A percentile compares a stretch with the other conserved stretches of the same genome.
Evolutionary conservation across 2,329 filamentous ascomycete species (phyloP).

Genomic region (Westerdykella ornata): DNA sequence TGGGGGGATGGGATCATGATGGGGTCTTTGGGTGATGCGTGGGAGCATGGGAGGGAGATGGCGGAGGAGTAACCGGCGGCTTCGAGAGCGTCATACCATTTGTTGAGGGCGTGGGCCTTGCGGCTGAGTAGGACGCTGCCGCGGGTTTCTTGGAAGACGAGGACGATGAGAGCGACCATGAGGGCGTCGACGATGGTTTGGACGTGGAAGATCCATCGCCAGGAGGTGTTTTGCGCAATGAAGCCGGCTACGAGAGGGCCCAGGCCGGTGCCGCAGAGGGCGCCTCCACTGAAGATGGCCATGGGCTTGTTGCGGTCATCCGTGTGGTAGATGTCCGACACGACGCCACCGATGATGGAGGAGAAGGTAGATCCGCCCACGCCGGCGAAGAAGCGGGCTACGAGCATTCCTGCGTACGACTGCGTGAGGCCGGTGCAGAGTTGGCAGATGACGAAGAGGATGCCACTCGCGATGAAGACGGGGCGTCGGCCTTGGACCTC

Average conservation of each 20-base stretch:
- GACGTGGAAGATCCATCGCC: slow-evolving; percentile 87
- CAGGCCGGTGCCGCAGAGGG: slow-evolving; percentile 70
- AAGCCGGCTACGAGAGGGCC: slow-evolving; percentile 68
- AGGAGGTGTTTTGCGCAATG: slow-evolving; percentile 59
- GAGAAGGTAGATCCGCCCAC: slow-evolving; percentile 73
- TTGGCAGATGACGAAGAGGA: slow-evolving; percentile 65
- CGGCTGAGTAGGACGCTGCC: slow-evolving; percentile 71
- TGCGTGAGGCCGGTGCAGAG: slow-evolving; percentile 66
- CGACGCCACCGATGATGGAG: slow-evolving; percentile 87
- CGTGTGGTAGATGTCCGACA: slow-evolving; percentile 77
- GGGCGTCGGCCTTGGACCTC: slow-evolving; percentile 83
- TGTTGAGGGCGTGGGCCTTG: slow-evolving; percentile 67
- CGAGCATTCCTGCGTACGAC: slow-evolving; percentile 64
- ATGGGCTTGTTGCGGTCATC: slow-evolving; percentile 80
- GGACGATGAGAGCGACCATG: slow-evolving; percentile 56
- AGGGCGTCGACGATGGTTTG: slow-evolving; percentile 65
- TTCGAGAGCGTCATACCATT: slow-evolving; percentile 72
- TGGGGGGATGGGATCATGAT: slow-evolving; percentile 16
- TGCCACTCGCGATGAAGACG: slow-evolving; percentile 68
- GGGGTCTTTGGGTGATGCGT: neutral
- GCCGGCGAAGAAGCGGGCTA: slow-evolving; percentile 69
- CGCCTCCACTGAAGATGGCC: slow-evolving; percentile 76
- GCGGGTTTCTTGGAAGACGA: slow-evolving; percentile 75
- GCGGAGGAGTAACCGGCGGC: slow-evolving; percentile 47
- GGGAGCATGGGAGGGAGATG: slow-evolving; percentile 11